These are phyloP conservation scores for Amphirosellinia nigrospora DNA, from an alignment of 495 filamentous ascomycete genomes.

Conservation along the genomic window DNA sequence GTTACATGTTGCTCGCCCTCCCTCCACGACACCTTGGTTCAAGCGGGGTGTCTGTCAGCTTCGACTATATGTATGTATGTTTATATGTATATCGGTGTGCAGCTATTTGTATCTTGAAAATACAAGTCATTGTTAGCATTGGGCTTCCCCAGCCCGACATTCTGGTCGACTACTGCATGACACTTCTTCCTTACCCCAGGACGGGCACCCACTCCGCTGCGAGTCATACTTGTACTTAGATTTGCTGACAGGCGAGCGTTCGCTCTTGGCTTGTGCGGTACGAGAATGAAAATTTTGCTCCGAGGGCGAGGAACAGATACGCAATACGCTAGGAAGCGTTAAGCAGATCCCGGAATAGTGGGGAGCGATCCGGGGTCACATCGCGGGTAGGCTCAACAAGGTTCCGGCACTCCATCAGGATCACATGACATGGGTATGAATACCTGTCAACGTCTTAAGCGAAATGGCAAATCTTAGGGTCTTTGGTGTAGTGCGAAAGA, in stretches of 20 bases:
- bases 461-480: background rate
- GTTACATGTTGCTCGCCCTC: background rate
- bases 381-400: slow-evolving; percentile 6
- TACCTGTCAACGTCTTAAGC: slow-evolving; percentile 3
- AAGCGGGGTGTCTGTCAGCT: background rate
- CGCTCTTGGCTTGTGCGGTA: background rate
- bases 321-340: background rate
- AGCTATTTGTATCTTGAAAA: background rate
- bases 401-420: slow-evolving; percentile 9
- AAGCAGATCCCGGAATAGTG: slow-evolving; percentile 4
- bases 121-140: background rate
- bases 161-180: background rate
- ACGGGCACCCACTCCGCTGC: background rate
- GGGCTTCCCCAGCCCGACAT: background rate
- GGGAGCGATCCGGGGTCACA: slow-evolving; percentile 10
- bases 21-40: background rate
- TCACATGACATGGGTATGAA: background rate
- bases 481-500: background rate
- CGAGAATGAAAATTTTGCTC: slow-evolving; percentile 7
- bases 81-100: background rate
- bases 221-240: background rate
- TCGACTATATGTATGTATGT: no score
- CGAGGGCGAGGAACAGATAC: background rate
- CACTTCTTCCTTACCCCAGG: background rate
- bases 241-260: background rate